Base-by-base conservation (phyloP, 345 rosid genomes). In the Rubroshorea leprosula region DNA sequence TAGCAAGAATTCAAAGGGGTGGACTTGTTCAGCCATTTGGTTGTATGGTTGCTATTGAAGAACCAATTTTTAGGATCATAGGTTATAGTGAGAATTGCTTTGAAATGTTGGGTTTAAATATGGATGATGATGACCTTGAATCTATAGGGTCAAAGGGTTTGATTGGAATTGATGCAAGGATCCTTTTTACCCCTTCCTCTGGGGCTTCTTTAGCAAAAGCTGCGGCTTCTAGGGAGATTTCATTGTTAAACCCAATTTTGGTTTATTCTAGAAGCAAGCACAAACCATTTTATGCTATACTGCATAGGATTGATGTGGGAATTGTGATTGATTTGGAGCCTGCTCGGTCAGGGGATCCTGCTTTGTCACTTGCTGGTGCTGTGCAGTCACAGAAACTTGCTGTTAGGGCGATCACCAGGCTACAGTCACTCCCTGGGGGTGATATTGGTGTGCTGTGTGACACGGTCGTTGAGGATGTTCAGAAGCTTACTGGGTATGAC, bases 371-470 rank as follows among this genome's bases (percentile, higher is more conserved):
- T 54, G 89, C 94, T 0, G 87, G 94, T 3, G 89, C 93, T 0
- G 87, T 85, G 64, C 97, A 85, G 76, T 87, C 93, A 0, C 96
- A 87, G 78, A 90, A 90, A 59, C 81, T 87, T 0, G 96, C 93
- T 7, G 90, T 85, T 10, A 55, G 87, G 17, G 94, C 96, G 0
- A 87, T 90, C 63, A 75, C 96, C 59, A 80, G 90, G 82, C 68
- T 90, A 67, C 97, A 90, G 62, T 81, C 93, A 8, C 89, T 87
- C 57, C 86, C 90, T 0, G 86, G 86, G 11, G 93, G 90, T 15
- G 94, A 90, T 60, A 79, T 85, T n/a, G 86, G 89, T 31, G 76
- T 73, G 20, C 55, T 90, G 58, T 90, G 91, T 64, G 97, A 90
- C 49, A 81, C 95, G 2, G 76, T 87, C 61, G 96, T 82, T 56